Evolutionary conservation across 148 eudicot species (phyloP).

Genomic region (Tetragonia tetragonoides): DNA sequence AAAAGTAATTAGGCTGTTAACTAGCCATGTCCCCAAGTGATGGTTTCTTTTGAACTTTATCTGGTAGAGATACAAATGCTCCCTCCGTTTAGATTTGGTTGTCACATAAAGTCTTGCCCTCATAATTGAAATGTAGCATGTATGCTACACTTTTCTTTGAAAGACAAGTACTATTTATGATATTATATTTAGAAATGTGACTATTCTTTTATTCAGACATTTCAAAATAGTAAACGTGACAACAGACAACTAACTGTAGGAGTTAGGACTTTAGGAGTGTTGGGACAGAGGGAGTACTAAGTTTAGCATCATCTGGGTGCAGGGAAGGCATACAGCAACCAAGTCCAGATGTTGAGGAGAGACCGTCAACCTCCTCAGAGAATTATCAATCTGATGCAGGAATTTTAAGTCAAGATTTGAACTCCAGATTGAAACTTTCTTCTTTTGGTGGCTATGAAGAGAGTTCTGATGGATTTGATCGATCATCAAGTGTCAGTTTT

Average conservation of each 20-base stretch:
- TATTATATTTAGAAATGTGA: no score
- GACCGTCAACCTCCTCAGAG: conserved; percentile 13
- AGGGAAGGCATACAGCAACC: conserved; percentile 30
- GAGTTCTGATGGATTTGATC: conserved; percentile 27
- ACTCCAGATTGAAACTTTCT: conserved; percentile 12
- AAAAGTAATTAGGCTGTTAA: not conserved
- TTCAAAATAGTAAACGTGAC: no score
- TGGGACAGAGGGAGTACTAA: not conserved
- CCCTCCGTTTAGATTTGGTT: no score
- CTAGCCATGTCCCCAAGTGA: not conserved
- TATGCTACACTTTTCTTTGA: no score
- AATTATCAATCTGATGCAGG: conserved; percentile 8
- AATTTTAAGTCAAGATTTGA: conserved; percentile 13
- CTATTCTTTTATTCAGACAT: no score
- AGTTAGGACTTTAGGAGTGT: not conserved
- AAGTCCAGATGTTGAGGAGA: conserved; percentile 7
- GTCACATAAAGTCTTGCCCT: no score
- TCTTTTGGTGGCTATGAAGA: conserved; percentile 26
- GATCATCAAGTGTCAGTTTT: conserved; percentile 20
- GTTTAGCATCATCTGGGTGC: conserved; percentile 10
- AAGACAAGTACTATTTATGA: no score
- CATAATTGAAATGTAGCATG: no score
- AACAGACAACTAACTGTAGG: no score
- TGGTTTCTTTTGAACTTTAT: not conserved
- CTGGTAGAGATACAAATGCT: no score